Percentiles rank a stretch among this genome's conserved stretches.
These are phyloP conservation scores for Pyrus pyrifolia DNA, from an alignment of 306 rosid genomes.

Conservation along the genomic window DNA sequence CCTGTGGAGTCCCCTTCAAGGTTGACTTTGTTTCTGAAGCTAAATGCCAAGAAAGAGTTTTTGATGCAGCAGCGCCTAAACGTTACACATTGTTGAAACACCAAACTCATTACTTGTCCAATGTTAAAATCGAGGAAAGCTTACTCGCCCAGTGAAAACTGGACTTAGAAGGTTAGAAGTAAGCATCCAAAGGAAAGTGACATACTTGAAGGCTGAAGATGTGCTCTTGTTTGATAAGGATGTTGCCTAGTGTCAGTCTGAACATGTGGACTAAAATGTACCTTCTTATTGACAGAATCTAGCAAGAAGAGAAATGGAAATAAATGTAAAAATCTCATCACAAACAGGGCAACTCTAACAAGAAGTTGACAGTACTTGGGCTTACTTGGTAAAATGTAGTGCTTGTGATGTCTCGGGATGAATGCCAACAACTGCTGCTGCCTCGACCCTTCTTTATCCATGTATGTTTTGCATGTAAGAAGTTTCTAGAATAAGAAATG, in stretches of 20 bases:
- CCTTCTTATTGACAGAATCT: constrained; percentile 76
- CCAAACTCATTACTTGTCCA: constrained; percentile 1
- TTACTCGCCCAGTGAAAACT: neutral
- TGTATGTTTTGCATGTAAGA: constrained; percentile 64
- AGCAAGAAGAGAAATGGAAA: constrained; percentile 16
- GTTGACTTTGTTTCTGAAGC: constrained; percentile 87
- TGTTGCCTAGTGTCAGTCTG: constrained; percentile 51
- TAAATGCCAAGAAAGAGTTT: constrained; percentile 92
- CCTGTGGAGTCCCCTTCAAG: constrained; percentile 41
- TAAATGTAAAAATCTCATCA: constrained; percentile 2
- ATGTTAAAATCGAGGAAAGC: constrained; percentile 2
- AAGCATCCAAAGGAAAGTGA: constrained; percentile 7
- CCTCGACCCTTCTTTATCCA: constrained; percentile 78
- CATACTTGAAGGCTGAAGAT: constrained; percentile 60
- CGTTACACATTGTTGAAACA: constrained; percentile 7
- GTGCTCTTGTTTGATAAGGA: constrained; percentile 48
- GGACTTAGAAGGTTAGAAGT: neutral
- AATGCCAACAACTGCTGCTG: constrained; percentile 77
- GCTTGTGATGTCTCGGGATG: constrained; percentile 89
- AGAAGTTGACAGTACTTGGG: constrained; percentile 19
- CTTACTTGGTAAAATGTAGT: constrained; percentile 74
- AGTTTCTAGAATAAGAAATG: constrained; percentile 52
- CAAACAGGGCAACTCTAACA: constrained; percentile 15
- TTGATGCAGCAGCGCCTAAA: constrained; percentile 55
- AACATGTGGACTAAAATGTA: constrained; percentile 56